These are phyloP conservation scores for Candida sphagnicola DNA, from an alignment of 805 yeast species.

Conservation along the genomic window DNA sequence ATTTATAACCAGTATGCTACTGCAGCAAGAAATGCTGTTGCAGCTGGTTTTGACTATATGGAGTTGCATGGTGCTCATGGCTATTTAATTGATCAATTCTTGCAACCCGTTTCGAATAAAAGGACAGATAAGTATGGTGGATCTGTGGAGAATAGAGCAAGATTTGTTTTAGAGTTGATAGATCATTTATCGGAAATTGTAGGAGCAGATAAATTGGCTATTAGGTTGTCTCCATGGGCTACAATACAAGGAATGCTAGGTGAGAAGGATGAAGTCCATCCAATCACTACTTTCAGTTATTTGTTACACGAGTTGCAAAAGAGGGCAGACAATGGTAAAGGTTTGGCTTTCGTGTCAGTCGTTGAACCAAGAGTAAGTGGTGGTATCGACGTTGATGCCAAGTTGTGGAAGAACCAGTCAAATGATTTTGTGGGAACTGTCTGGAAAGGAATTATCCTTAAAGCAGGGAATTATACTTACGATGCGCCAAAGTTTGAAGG, in stretches of 20 bases:
- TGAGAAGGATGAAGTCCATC: conserved; percentile 23
- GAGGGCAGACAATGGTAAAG: conserved; percentile 21
- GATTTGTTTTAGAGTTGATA: conserved; percentile 15
- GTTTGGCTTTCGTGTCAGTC: conserved; percentile 31
- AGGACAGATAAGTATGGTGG: conserved; percentile 24
- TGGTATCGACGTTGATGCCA: conserved; percentile 16
- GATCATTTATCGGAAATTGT: conserved; percentile 12
- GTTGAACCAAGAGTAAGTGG: conserved; percentile 33
- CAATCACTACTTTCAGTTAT: conserved; percentile 17
- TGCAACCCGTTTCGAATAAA: conserved; percentile 14
- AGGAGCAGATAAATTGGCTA: conserved; percentile 14
- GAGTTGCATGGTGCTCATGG: conserved; percentile 24
- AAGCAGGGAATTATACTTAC: conserved; percentile 15
- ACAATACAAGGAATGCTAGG: conserved; percentile 25
- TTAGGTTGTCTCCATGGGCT: conserved; percentile 22
- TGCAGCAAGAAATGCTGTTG: conserved; percentile 15
- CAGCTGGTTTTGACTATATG: conserved; percentile 21
- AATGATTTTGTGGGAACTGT: conserved; percentile 19
- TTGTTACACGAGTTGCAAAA: conserved; percentile 27
- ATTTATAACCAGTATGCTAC: conserved; percentile 8
- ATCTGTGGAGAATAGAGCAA: conserved; percentile 17
- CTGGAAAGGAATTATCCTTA: conserved; percentile 21
- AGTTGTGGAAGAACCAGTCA: conserved; percentile 6
- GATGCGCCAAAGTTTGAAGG: conserved; percentile 17
- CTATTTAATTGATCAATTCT: conserved; percentile 18